Conservation (phyloP, 1,139 yeast species). For the Protomyces arabidopsidicola region DNA sequence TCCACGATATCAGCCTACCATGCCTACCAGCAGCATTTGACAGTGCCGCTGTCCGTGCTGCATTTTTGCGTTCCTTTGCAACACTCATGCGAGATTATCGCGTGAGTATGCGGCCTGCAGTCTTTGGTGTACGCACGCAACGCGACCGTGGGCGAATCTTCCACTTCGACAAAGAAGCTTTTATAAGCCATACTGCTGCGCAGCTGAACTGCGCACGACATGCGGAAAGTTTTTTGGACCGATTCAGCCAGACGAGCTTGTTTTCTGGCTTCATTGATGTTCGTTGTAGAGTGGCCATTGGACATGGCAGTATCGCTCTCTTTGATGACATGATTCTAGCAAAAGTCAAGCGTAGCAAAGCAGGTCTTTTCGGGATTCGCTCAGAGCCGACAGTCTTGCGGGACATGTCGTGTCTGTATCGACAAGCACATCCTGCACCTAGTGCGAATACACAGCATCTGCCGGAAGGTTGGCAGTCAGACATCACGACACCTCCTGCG, state of each 20-base stretch:
- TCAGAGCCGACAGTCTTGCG: not conserved
- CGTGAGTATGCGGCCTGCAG: conserved; percentile 1
- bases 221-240: conserved; percentile 29
- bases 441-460: not conserved
- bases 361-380: not conserved
- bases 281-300: conserved; percentile 1
- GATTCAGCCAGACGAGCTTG: conserved; percentile 30
- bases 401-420: not conserved
- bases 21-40: conserved; percentile 31
- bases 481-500: not conserved
- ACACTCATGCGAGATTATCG: conserved; percentile 29
- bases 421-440: not conserved
- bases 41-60: conserved; percentile 29
- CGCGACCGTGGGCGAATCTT: conserved; percentile 2
- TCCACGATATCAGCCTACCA: conserved; percentile 27
- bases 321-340: conserved; percentile 17
- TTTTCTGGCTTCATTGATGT: conserved; percentile 31
- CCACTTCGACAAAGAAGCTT: conserved; percentile 23
- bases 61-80: conserved; percentile 30
- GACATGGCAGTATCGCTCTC: conserved; percentile 3
- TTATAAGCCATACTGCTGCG: conserved; percentile 24
- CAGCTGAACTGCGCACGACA: conserved; percentile 1
- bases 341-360: conserved; percentile 5
- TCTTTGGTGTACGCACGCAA: not conserved
- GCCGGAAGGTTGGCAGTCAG: not conserved